phyloP scores from a whole-genome alignment of 805 yeast genomes.

The Wickerhamomyces hampshirensis region DNA sequence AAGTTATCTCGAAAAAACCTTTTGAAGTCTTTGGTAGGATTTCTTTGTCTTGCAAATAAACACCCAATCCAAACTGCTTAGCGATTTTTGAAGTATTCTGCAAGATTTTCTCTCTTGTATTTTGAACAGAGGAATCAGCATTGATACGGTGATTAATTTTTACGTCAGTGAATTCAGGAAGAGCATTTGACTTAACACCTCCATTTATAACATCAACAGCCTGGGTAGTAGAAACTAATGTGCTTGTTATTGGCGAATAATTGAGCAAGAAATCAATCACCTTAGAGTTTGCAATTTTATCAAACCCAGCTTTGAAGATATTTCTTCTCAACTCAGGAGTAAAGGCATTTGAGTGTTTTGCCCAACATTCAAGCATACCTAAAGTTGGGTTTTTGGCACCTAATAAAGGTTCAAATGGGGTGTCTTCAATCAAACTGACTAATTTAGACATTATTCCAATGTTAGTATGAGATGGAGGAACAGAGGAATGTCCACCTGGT shows the following conservation, averaged over 20 bases:
- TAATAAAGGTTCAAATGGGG: slow-evolving; percentile 45
- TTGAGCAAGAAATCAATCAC: slow-evolving; percentile 26
- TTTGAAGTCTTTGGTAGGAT: slow-evolving; percentile 14
- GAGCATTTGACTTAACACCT: slow-evolving; percentile 72
- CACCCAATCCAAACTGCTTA: slow-evolving; percentile 18
- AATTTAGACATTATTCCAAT: slow-evolving; percentile 64
- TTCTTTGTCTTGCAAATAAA: slow-evolving; percentile 14
- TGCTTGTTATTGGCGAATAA: slow-evolving; percentile 9
- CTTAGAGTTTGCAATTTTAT: slow-evolving; percentile 31
- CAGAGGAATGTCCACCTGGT: slow-evolving; percentile 73
- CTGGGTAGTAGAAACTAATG: slow-evolving; percentile 19
- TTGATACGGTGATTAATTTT: slow-evolving; percentile 61
- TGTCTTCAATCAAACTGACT: slow-evolving; percentile 46
- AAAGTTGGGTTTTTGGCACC: slow-evolving; percentile 50
- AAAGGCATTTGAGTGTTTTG: slow-evolving; percentile 35
- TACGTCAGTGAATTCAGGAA: slow-evolving; percentile 54
- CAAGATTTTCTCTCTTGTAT: slow-evolving; percentile 28
- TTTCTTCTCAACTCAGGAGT: slow-evolving; percentile 24
- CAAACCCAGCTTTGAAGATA: slow-evolving; percentile 32
- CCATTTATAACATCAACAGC: slow-evolving; percentile 43
- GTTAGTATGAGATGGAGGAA: slow-evolving; percentile 70
- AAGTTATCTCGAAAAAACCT: slow-evolving; percentile 27
- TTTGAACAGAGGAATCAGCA: slow-evolving; percentile 43
- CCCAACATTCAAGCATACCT: slow-evolving; percentile 54
- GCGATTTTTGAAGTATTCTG: slow-evolving; percentile 15